Base-by-base conservation (phyloP, 805 yeast genomes). In the Kodamaea kakaduensis region DNA sequence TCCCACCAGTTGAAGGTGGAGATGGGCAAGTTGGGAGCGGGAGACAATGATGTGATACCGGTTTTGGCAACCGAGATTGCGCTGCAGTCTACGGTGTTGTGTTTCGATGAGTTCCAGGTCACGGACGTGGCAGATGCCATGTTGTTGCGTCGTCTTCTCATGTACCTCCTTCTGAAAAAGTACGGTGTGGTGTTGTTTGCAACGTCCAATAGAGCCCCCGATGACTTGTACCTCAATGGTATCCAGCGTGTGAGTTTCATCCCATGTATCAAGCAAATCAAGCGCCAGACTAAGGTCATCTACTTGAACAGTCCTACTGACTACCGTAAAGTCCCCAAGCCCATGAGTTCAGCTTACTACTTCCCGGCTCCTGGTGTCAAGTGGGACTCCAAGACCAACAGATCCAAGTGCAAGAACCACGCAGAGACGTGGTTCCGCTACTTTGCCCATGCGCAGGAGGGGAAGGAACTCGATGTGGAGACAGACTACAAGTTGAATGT, bases 61-160 rank as follows among this genome's bases (percentile, higher is more conserved):
- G 58, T 77, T 21, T 62, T 88, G 22, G 96, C 97, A 0, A 78
- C 81, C 41, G 95, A 86, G 50, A 76, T 93, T 37, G 84, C 97
- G 1, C 73, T 73, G 43, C 67, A 72, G 32, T 72, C 93, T 3
- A 81, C 90, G 1, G 78, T 93, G 1, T 59, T 93, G 41, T 93
- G 98, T 58, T 86, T 93, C 56, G 98, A 93, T 61, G 98, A 93
- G 62, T 90, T 93, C 54, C 97, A 93, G 61, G 98, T 93, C 27
- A 87, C 96, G 1, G 98, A 93, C 58, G 97, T 93, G 19, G 98
- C 97, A 0, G 98, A 93, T 59, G 98, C 98, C 2, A 93, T 93
- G 97, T 69, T 93, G 21, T 68, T 93, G 27, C 75, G 98, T 44
- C 69, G 96, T 33, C 64, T 89, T 25, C 52, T 86, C 25, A 75